These are phyloP conservation scores for Colletotrichum filicis DNA, from an alignment of 2,329 filamentous ascomycete genomes.

Conservation along the genomic window DNA sequence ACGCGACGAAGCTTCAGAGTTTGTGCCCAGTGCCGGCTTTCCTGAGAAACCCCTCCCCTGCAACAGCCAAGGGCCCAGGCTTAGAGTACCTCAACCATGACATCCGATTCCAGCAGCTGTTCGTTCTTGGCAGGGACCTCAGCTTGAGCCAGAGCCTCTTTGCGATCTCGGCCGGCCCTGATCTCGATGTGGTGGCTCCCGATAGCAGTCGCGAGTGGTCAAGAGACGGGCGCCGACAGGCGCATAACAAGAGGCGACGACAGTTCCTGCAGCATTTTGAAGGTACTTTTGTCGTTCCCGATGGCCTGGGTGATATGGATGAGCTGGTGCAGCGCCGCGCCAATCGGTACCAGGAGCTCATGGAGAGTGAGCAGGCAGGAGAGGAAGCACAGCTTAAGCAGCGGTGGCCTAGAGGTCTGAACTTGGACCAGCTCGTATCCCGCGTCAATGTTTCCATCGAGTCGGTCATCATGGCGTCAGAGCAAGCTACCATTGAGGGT, in stretches of 20 bases:
- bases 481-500: slow-evolving; percentile 6
- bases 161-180: slow-evolving; percentile 6
- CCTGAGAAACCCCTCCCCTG: neutral
- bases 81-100: slow-evolving; percentile 1
- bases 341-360: slow-evolving; percentile 15
- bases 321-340: slow-evolving; percentile 29
- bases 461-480: slow-evolving; percentile 31
- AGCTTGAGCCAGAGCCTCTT: slow-evolving; percentile 25
- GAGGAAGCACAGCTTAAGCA: slow-evolving; percentile 8
- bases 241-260: slow-evolving; percentile 25
- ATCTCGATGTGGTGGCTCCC: slow-evolving; percentile 22
- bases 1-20: slow-evolving; percentile 15
- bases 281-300: slow-evolving; percentile 34
- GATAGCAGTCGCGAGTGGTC: slow-evolving; percentile 27
- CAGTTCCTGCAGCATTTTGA: slow-evolving; percentile 29
- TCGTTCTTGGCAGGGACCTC: slow-evolving; percentile 29
- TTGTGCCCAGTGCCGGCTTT: slow-evolving; percentile 25
- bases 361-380: neutral
- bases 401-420: slow-evolving; percentile 29
- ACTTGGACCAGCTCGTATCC: slow-evolving; percentile 28
- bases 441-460: slow-evolving; percentile 33
- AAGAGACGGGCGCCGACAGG: neutral
- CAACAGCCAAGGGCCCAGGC: slow-evolving; percentile 8
- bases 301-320: slow-evolving; percentile 33
- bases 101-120: slow-evolving; percentile 32